phyloP scores from a whole-genome alignment of 2,329 filamentous ascomycete genomes.

The Chaetomium globosum region DNA sequence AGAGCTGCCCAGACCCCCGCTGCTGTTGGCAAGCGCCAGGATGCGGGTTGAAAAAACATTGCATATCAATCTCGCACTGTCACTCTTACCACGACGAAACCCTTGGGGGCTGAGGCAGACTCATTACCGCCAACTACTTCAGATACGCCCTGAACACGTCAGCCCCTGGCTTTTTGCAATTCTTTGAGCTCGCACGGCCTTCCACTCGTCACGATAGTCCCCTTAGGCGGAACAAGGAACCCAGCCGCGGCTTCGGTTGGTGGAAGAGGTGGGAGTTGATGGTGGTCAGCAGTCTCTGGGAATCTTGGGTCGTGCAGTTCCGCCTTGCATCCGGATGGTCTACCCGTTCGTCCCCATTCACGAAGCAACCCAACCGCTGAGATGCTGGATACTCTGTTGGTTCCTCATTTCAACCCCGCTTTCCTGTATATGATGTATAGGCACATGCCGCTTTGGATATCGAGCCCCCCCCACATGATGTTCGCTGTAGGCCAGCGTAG shows the following conservation, averaged over 20 bases:
- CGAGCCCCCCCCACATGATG: not conserved
- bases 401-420: not conserved
- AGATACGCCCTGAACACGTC: conserved; percentile 7
- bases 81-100: not conserved
- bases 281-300: conserved; percentile 11
- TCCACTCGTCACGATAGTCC: not conserved
- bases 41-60: not conserved
- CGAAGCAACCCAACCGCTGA: conserved; percentile 2
- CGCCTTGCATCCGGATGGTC: conserved; percentile 16
- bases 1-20: conserved; percentile 1
- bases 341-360: not conserved
- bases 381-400: conserved; percentile 1
- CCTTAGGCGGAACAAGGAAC: not conserved
- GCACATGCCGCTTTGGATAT: not conserved
- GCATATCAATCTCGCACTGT: not conserved
- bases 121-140: not conserved
- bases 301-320: not conserved
- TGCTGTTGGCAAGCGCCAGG: conserved; percentile 10
- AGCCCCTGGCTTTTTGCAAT: not conserved
- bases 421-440: conserved; percentile 23
- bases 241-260: not conserved
- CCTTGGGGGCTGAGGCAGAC: conserved; percentile 7
- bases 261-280: not conserved
- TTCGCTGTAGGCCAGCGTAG: not conserved
- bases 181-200: not conserved